Evolutionary conservation across 305 asterid genomes (phyloP).

Genomic region (Coffea humblotiana): DNA sequence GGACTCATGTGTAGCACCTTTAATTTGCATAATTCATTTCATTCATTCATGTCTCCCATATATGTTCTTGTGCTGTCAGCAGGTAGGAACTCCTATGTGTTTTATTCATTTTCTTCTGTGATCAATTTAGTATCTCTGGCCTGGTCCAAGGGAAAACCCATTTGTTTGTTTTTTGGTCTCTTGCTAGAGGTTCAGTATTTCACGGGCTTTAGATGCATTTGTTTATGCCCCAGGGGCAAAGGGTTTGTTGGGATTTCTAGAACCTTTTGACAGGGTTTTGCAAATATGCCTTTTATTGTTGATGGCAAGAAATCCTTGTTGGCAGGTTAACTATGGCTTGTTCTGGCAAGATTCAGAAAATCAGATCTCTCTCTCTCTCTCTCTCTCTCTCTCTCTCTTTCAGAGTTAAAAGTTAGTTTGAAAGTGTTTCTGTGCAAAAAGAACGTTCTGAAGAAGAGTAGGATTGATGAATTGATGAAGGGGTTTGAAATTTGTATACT

Average conservation of each 20-base stretch:
- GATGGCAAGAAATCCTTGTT: not conserved
- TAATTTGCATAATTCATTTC: not conserved
- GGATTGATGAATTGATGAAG: not conserved
- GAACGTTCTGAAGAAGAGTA: not conserved
- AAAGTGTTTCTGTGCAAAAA: not conserved
- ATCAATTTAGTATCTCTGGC: not conserved
- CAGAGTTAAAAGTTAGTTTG: not conserved
- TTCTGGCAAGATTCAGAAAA: not conserved
- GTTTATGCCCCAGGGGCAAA: not conserved
- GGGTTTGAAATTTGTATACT: not conserved
- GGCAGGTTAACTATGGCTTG: not conserved
- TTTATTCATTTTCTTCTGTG: not conserved
- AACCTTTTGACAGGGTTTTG: not conserved
- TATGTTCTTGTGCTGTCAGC: not conserved
- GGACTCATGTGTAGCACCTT: not conserved
- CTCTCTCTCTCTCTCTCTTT: not conserved
- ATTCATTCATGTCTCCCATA: not conserved
- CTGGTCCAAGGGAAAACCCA: not conserved
- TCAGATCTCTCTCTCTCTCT: not conserved
- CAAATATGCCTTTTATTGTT: not conserved
- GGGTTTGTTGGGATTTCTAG: not conserved
- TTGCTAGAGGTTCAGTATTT: too few relatives aligned
- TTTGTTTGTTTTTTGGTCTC: not conserved
- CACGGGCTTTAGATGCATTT: not conserved
- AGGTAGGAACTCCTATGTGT: not conserved